Evolutionary conservation across 2,329 filamentous ascomycete genomes (phyloP), one percentile per base, ranked within the genome.

Genomic region (Ploettnerulaceae sp.): DNA sequence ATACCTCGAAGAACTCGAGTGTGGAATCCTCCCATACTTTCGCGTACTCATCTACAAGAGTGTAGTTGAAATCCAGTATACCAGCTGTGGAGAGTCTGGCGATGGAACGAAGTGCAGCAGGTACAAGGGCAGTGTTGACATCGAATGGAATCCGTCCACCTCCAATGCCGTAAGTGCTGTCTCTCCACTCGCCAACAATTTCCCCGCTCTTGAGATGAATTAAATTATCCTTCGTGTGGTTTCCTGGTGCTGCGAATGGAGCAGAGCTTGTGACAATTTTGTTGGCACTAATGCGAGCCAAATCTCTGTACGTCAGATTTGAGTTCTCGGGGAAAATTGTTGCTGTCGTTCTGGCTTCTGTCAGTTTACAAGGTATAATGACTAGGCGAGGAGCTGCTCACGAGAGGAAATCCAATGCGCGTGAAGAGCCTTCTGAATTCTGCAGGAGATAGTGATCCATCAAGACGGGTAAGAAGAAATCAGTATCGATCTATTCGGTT

Each of bases 71-170:
- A 1, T 51, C 31, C 6, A 55, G 28, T 1, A 54, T 50, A 1
- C 72, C 74, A 0, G 68, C 64, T 1, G 62, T 61, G 2, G 76
- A 66, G 1, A 84, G 64, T 0, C 68, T 66, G 2, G 74, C 71
- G 28, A 84, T 81, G 2, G 78, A 72, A 8, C 75, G 70, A 0
- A 84, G 68, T 2, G 76, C 79, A 2, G 81, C 79, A 0, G 81
- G 81, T 0, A 75, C 76, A 0, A 84, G 67, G 1, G 77, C 80
- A 0, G 76, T 76, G 55, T 84, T 84, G 18, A 84, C 79, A 51
- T 83, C 74, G 57, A 79, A 84, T 0, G 81, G 79, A n/a, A 82
- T 77, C 0, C 75, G 70, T 2, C 77, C 80, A 25, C 77, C 77
- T 1, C 76, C 81, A 11, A 84, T 60, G 11, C 81, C 79, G 39